Base-by-base conservation (phyloP, 495 filamentous ascomycete genomes). In the Aspergillus cristatus region DNA sequence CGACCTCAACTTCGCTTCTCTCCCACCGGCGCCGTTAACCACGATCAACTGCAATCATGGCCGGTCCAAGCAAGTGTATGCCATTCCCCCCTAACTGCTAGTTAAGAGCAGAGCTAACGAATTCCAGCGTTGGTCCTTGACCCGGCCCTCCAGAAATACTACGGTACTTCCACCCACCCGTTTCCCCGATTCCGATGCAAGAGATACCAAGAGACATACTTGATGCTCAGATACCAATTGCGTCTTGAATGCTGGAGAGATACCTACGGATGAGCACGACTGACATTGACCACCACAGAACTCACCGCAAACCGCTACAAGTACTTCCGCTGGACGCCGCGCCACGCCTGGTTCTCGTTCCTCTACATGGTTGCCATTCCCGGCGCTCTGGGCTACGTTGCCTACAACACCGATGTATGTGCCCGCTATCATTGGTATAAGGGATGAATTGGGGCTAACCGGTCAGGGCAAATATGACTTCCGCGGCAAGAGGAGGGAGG, bases 251-350 rank as follows among this genome's bases (percentile, higher is more conserved):
- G n/a, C n/a, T n/a, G n/a, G n/a, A n/a, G n/a, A n/a, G n/a, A n/a
- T n/a, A n/a, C n/a, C n/a, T n/a, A n/a, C n/a, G n/a, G n/a, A n/a
- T 24, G 7, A 18, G 14, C 15, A 3, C 10, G 10, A 14, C 15
- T 8, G 13, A 14, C 8, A 10, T 10, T 24, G 14, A 34, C 24
- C 20, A 11, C 15, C 7, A 53, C 52, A 98, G 91, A 82, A 54
- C 83, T 96, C 78, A 75, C 70, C 49, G 58, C 68, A 47, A 88
- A 93, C 68, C 84, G 91, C 34, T 82, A 87, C 76, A 89, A 84
- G 65, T 94, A 87, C 76, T 98, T 96, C 75, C 76, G 85, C 51
- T 97, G 84, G 84, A 96, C 81, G 11, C 72, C 76, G 16, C 72
- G 84, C 46, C 91, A 87, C 31, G 86, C 84, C 16, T 76, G 76